Evolutionary conservation across 2,329 filamentous ascomycete genomes (phyloP), one percentile per base, ranked within the genome.

Genomic region (Zasmidium angulare): DNA sequence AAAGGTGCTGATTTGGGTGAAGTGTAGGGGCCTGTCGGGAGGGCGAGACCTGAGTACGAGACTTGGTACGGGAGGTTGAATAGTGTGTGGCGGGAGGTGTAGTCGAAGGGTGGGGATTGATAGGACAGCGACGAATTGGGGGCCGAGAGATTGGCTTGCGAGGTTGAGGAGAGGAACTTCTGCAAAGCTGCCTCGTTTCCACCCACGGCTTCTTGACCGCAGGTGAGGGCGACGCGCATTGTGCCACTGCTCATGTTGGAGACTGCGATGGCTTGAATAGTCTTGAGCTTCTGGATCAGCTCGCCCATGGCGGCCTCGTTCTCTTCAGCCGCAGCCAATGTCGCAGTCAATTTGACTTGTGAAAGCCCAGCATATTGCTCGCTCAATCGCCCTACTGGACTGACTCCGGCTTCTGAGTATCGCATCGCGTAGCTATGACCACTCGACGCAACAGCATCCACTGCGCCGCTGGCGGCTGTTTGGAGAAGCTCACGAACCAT

Each of bases 31-130:
- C 89, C 89, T 0, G 93, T 96, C 6, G 90, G 87, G 14, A 96
- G 77, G 19, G 91, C 89, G 48, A 95, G 82, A 17, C 88, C 89
- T 7, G 93, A 91, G 72, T 98, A 98, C 73, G 96, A 97, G 31
- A 99, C 95, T 76, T 99, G 95, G 76, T 96, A 99, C 0, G 95
- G 95, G 19, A 99, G 82, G 22, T 93, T 89, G 77, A 96, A 98
- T 77, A 98, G 96, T 0, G 91, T 88, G 74, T 92, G 95, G 55
- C 68, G 52, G 56, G 70, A 36, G 43, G 19, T 51, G 55, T 31
- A 54, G 56, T 57, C 55, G 58, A 21, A 65, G 50, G 53, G 67
- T 17, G 56, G 70, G 43, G 24, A 68, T 53, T 69, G 63, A 20
- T 66, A 74, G 55, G 69, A 70, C 53, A 64, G 71, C 46, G 31